Conservation (phyloP, 768 basidiomycete genomes). For the Piloderma croceum region DNA sequence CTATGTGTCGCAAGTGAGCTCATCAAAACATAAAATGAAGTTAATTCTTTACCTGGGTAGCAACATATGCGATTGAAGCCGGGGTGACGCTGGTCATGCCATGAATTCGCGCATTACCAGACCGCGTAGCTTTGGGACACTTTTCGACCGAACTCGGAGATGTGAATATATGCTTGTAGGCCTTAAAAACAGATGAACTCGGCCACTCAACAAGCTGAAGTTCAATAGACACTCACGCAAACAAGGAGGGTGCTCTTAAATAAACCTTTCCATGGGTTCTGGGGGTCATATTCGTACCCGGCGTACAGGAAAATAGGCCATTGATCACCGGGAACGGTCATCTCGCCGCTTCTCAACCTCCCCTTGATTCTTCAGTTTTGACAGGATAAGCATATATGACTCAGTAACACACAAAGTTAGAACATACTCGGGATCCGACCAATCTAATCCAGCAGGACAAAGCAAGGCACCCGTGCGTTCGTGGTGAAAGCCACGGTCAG, state of each 20-base stretch:
- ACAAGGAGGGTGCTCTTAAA: conserved; percentile 18
- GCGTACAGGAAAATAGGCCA: conserved; percentile 22
- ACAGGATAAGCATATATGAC: not conserved
- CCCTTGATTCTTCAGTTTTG: conserved; percentile 10
- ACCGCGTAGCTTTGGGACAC: conserved; percentile 20
- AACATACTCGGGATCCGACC: conserved; percentile 7
- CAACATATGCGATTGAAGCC: too few species aligned
- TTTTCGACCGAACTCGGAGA: conserved; percentile 26
- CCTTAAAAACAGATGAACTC: conserved; percentile 28
- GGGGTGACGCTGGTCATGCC: too few species aligned
- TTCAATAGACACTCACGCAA: conserved; percentile 7
- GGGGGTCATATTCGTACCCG: conserved; percentile 13
- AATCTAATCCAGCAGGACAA: conserved; percentile 9
- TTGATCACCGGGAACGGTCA: conserved; percentile 16
- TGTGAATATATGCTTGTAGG: too few species aligned
- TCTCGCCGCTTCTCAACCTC: conserved; percentile 12
- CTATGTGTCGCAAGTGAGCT: conserved; percentile 8
- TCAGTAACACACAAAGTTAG: not conserved
- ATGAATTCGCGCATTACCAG: too few species aligned
- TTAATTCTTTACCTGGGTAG: conserved; percentile 21
- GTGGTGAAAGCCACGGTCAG: conserved; percentile 1
- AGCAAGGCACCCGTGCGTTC: too few species aligned
- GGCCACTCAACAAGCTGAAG: not conserved
- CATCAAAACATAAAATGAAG: conserved; percentile 18
- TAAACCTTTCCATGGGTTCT: conserved; percentile 24